A percentile compares a stretch with the other conserved stretches of the same genome.
phyloP scores from a whole-genome alignment of 208 protist genomes.

The Angomonas ambiguus region DNA sequence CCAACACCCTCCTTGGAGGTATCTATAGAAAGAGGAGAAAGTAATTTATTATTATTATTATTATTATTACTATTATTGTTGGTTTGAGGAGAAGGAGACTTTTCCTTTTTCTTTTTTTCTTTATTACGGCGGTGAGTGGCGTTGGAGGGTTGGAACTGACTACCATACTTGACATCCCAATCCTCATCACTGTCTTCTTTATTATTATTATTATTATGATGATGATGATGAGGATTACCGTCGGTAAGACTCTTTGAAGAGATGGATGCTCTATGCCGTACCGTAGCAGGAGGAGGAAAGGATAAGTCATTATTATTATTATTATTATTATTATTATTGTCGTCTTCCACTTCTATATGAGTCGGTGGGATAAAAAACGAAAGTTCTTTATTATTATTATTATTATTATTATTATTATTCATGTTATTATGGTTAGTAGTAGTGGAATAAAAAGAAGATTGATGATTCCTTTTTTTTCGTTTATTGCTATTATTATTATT shows the following conservation, averaged over 20 bases:
- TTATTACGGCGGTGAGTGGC: neutral
- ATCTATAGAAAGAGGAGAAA: no score
- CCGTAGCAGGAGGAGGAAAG: neutral
- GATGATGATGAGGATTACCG: neutral
- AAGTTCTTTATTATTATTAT: neutral
- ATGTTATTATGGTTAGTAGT: neutral
- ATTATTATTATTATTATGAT: slow-evolving; percentile 1
- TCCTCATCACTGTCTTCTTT: neutral
- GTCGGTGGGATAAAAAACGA: neutral
- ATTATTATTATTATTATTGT: slow-evolving; percentile 10
- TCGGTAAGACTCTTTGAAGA: no score
- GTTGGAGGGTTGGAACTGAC: no score
- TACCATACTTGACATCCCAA: no score
- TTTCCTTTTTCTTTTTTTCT: neutral
- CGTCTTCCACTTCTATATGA: neutral
- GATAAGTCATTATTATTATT: neutral
- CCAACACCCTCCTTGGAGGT: no score
- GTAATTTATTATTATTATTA: no score
- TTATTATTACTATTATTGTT: neutral
- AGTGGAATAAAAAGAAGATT: neutral
- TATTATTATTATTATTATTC: neutral
- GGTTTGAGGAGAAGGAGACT: neutral
- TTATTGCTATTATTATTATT: no score
- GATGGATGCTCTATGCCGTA: neutral
- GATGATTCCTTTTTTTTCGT: no score